Percentiles rank a stretch among this genome's conserved stretches.
Conservation (phyloP, 164 flowering plant species). For the Magnolia kwangsiensis region DNA sequence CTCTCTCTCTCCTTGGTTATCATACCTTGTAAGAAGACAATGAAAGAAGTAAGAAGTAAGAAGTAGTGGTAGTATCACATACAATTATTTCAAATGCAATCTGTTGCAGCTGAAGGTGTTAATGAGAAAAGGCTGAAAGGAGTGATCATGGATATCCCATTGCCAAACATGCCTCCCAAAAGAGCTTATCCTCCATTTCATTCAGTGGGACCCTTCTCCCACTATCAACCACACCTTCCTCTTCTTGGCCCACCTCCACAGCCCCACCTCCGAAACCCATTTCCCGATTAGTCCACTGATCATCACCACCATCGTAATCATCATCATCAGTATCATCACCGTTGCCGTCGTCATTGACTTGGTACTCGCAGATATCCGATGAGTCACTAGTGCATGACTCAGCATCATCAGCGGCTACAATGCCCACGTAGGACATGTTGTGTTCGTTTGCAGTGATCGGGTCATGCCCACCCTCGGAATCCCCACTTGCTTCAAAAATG, state of each 20-base stretch:
- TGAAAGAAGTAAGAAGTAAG: too few relatives aligned
- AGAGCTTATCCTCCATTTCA: background rate
- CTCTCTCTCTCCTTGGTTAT: too few relatives aligned
- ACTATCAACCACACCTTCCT: background rate
- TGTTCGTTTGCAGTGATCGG: background rate
- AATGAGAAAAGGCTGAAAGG: background rate
- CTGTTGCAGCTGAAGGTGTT: too few relatives aligned
- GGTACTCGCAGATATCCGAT: background rate
- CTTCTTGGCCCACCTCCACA: background rate
- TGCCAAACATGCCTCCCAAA: conserved; percentile 6
- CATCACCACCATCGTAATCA: background rate
- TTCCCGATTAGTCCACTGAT: background rate
- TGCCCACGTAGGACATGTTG: background rate
- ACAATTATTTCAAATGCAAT: too few relatives aligned
- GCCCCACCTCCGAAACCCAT: background rate
- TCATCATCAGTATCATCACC: background rate
- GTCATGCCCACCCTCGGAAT: conserved; percentile 11
- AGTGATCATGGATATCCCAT: background rate
- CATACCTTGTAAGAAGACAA: too few relatives aligned
- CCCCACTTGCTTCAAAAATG: conserved; percentile 19
- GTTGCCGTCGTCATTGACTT: background rate
- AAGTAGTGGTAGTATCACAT: too few relatives aligned
- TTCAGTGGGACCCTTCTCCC: background rate
- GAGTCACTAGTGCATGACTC: conserved; percentile 10
- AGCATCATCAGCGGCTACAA: conserved; percentile 2